These are phyloP conservation scores for Oryza officinalis DNA, from an alignment of 176 grass and related monocot genomes.

Conservation along the genomic window DNA sequence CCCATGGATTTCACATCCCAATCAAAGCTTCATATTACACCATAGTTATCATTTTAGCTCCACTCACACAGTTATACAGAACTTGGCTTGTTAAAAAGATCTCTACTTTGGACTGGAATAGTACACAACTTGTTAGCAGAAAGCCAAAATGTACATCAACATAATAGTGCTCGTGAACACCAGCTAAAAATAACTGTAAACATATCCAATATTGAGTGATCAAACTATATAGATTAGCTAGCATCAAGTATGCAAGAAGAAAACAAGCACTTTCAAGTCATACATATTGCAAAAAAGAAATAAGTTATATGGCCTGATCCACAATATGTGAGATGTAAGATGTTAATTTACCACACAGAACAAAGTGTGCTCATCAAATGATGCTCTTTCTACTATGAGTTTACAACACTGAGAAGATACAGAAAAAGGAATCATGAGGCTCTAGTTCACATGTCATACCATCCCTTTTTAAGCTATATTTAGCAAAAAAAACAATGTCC, in stretches of 20 bases:
- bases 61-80: neutral
- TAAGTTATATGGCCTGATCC: neutral
- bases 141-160: neutral
- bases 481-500: neutral
- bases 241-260: neutral
- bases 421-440: neutral
- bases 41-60: neutral
- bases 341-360: conserved; percentile 27
- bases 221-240: neutral
- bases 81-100: neutral
- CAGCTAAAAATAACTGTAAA: neutral
- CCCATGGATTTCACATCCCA: conserved; percentile 8
- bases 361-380: neutral
- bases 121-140: neutral
- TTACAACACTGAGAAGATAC: neutral
- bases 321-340: neutral
- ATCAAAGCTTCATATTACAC: conserved; percentile 1
- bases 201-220: neutral
- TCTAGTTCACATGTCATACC: neutral
- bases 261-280: neutral
- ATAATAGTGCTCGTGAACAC: neutral
- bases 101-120: neutral
- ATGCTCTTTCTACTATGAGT: neutral
- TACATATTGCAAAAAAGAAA: conserved; percentile 18
- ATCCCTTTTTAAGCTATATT: neutral